phyloP scores from a whole-genome alignment of 2,329 filamentous ascomycete species.

The Neonectria neomacrospora region DNA sequence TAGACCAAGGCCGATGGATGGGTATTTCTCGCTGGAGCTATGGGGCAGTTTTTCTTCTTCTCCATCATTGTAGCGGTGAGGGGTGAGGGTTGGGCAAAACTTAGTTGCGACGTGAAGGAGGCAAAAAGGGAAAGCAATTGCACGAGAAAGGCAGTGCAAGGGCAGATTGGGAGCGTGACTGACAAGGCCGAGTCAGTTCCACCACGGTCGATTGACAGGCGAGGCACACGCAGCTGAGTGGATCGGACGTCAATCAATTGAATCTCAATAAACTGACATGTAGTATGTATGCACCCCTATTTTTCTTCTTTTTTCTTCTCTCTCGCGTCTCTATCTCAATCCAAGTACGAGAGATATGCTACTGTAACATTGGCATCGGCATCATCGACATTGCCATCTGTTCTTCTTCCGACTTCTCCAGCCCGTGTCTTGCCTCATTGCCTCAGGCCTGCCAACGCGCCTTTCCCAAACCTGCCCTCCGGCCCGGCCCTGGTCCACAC shows the following conservation, averaged over 20 bases:
- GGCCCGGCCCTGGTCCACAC: conserved; percentile 4
- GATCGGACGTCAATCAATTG: background rate
- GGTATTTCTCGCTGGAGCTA: background rate
- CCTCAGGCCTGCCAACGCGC: background rate
- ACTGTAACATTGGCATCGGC: background rate
- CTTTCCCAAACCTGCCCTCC: background rate
- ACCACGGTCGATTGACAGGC: no score
- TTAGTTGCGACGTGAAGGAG: background rate
- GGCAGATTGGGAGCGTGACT: background rate
- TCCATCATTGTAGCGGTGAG: background rate
- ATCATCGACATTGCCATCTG: conserved; percentile 19
- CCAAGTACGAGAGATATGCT: background rate
- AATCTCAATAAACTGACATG: background rate
- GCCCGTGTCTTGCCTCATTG: background rate
- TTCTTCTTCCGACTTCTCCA: background rate
- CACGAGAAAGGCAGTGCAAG: no score
- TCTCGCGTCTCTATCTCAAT: no score
- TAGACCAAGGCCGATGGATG: background rate
- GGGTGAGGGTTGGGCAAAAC: background rate
- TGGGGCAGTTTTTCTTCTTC: background rate
- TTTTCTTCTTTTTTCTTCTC: background rate
- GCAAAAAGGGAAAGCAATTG: no score
- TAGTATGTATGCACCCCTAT: background rate
- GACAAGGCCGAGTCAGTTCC: background rate
- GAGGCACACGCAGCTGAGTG: background rate